phyloP scores from a whole-genome alignment of 352 stramenopile species.

The Blastocystis sp. region DNA sequence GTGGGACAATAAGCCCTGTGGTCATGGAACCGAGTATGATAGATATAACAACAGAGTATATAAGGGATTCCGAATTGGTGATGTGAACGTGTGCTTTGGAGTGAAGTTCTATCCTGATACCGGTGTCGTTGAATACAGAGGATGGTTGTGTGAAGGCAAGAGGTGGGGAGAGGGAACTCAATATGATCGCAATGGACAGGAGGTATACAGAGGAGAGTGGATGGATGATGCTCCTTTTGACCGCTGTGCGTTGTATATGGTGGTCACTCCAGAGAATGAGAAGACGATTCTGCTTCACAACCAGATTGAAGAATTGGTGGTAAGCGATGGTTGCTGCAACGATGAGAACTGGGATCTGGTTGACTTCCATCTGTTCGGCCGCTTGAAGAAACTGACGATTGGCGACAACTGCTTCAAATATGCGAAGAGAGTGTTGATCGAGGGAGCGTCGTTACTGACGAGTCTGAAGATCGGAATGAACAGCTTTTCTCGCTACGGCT shows the following conservation, averaged over 20 bases:
- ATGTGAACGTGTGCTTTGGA: conserved; percentile 5
- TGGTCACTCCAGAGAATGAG: no score
- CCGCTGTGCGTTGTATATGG: no score
- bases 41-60: background rate
- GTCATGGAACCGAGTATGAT: conserved; percentile 12
- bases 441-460: background rate
- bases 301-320: background rate
- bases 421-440: background rate
- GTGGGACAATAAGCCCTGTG: background rate
- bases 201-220: background rate
- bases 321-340: background rate
- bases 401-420: background rate
- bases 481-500: background rate
- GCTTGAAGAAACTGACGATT: background rate
- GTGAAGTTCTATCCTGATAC: background rate
- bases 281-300: no score
- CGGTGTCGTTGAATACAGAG: background rate
- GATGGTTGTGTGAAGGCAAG: background rate
- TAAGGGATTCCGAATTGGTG: background rate
- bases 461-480: background rate
- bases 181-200: background rate
- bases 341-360: background rate
- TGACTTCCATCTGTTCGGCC: background rate
- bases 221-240: background rate
- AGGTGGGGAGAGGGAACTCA: background rate